These are phyloP conservation scores for Aristolochia contorta DNA, from an alignment of 164 flowering plant species.

Conservation along the genomic window DNA sequence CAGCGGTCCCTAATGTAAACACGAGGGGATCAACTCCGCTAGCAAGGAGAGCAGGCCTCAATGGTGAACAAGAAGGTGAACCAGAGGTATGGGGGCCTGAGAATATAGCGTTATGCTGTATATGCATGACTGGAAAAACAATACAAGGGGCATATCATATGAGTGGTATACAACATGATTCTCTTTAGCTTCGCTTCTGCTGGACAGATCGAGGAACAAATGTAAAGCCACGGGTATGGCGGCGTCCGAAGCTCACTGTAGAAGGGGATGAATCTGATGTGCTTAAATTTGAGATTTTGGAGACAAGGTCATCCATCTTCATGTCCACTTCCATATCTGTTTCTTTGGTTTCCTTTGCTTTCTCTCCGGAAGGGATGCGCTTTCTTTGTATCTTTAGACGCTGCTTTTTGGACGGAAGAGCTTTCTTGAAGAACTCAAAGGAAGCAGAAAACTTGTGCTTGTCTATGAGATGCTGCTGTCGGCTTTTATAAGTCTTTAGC, in stretches of 20 bases:
- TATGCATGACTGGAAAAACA: too few relatives aligned
- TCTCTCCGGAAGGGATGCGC: conserved; percentile 15
- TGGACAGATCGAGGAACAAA: conserved; percentile 68
- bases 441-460: conserved; percentile 79
- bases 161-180: too few relatives aligned
- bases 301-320: conserved; percentile 49
- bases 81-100: too few relatives aligned
- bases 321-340: conserved; percentile 68
- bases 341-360: conserved; percentile 18
- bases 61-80: too few relatives aligned
- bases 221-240: conserved; percentile 58
- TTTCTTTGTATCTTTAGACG: conserved; percentile 48
- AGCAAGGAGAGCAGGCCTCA: too few relatives aligned
- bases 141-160: too few relatives aligned
- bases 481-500: conserved; percentile 68
- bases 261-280: conserved; percentile 75
- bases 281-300: conserved; percentile 67
- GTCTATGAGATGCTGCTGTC: conserved; percentile 89
- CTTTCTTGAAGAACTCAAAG: conserved; percentile 77
- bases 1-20: too few relatives aligned
- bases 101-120: too few relatives aligned
- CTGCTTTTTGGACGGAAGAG: conserved; percentile 62
- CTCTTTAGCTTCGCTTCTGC: conserved; percentile 18
- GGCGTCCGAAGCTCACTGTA: conserved; percentile 74
- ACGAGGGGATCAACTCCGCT: too few relatives aligned